These are phyloP conservation scores for Austroboletus niveus DNA, from an alignment of 1,284 basidiomycete species.

Conservation along the genomic window DNA sequence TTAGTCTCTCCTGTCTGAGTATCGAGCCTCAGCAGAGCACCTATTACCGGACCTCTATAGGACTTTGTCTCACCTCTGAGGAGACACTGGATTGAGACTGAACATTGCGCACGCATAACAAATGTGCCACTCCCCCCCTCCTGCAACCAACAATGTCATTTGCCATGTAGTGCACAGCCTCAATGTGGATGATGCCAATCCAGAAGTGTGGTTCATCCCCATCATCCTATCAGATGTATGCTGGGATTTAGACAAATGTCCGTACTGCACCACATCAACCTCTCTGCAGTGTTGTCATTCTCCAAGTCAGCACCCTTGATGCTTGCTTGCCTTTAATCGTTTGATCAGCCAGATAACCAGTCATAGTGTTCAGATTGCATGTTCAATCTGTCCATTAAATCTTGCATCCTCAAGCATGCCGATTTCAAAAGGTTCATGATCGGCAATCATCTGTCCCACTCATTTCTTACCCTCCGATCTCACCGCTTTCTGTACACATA, in stretches of 20 bases:
- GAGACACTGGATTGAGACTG: no score
- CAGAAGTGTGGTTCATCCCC: constrained; percentile 59
- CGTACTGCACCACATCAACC: constrained; percentile 2
- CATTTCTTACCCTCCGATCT: constrained; percentile 3
- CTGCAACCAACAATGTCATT: constrained; percentile 53
- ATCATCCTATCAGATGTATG: constrained; percentile 68
- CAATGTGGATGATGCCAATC: constrained; percentile 37
- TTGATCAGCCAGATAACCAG: constrained; percentile 57
- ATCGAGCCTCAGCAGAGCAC: no score
- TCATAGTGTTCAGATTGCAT: constrained; percentile 71
- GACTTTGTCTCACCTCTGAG: no score
- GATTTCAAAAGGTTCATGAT: constrained; percentile 68
- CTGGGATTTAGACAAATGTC: constrained; percentile 68
- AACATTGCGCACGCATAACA: no score
- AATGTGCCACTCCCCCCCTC: constrained; percentile 68
- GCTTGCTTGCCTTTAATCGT: not conserved
- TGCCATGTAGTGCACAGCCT: constrained; percentile 53
- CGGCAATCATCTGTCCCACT: constrained; percentile 40
- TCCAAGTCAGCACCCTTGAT: no score
- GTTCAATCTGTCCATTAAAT: constrained; percentile 56
- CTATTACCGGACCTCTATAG: no score
- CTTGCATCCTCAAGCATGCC: constrained; percentile 53
- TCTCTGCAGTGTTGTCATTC: not conserved
- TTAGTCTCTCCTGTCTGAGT: no score
- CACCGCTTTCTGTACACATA: constrained; percentile 25